Conservation (phyloP, 345 rosid species). For the Eucalyptus marginata region DNA sequence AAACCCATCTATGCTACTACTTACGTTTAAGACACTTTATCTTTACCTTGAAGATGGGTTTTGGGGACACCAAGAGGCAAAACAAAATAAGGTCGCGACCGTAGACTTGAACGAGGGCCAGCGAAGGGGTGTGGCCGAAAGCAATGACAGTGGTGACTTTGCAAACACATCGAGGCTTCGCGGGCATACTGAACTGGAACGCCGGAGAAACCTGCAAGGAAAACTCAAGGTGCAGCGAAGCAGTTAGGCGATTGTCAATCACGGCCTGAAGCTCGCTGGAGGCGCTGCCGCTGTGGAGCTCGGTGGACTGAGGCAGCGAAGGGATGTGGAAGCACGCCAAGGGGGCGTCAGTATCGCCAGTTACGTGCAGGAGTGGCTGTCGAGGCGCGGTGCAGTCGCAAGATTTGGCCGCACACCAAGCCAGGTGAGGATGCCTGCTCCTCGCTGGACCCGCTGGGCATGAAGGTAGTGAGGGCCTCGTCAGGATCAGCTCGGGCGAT, state of each 20-base stretch:
- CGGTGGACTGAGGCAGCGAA: background rate
- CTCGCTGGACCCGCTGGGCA: background rate
- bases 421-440: background rate
- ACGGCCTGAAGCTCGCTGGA: background rate
- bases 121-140: background rate
- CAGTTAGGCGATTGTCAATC: background rate
- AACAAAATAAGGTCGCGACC: background rate
- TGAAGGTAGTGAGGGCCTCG: background rate
- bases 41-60: background rate
- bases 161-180: background rate
- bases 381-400: accelerated
- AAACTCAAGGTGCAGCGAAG: background rate
- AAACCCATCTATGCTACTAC: background rate
- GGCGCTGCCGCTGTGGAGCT: background rate
- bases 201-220: background rate
- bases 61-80: background rate
- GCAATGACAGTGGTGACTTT: background rate
- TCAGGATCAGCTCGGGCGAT: background rate
- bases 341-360: background rate
- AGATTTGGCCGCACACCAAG: background rate
- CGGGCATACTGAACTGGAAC: background rate
- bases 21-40: background rate
- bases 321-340: background rate
- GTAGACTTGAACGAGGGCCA: background rate
- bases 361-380: background rate